These are phyloP conservation scores for Solanum paucissectum DNA, from an alignment of 257 asterid species.

Conservation along the genomic window DNA sequence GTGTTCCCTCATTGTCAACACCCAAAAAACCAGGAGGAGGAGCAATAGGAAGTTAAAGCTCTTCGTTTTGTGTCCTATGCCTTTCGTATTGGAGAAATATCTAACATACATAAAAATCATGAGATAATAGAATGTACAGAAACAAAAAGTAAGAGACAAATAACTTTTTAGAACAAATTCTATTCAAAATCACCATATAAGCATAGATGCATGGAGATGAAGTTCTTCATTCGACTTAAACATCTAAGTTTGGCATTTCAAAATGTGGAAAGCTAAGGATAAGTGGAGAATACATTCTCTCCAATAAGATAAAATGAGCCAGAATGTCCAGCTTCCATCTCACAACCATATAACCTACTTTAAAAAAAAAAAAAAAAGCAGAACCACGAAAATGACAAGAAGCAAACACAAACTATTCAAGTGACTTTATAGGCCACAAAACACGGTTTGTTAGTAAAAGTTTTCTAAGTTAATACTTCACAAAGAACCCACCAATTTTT, in stretches of 20 bases:
- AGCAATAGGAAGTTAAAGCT: constrained; percentile 56
- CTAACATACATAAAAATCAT: no score
- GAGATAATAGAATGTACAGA: no score
- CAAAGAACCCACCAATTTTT: not conserved
- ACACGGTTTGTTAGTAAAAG: not conserved
- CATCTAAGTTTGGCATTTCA: not conserved
- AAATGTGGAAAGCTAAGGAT: not conserved
- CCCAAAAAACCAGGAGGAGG: constrained; percentile 32
- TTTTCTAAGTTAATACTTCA: not conserved
- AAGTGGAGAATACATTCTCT: no score
- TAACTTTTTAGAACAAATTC: not conserved
- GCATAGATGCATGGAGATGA: no score
- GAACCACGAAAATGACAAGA: not conserved
- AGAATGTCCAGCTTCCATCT: not conserved
- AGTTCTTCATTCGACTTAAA: not conserved
- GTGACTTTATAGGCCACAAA: not conserved
- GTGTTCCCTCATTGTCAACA: constrained; percentile 50
- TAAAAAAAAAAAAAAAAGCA: not conserved
- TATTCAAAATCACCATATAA: no score
- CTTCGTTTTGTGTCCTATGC: constrained; percentile 55
- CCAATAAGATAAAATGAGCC: no score
- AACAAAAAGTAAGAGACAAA: no score
- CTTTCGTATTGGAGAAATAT: not conserved
- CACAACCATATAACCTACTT: not conserved
- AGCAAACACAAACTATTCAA: not conserved